phyloP scores from a whole-genome alignment of 1,139 yeast genomes.

The Diutina sp. region DNA sequence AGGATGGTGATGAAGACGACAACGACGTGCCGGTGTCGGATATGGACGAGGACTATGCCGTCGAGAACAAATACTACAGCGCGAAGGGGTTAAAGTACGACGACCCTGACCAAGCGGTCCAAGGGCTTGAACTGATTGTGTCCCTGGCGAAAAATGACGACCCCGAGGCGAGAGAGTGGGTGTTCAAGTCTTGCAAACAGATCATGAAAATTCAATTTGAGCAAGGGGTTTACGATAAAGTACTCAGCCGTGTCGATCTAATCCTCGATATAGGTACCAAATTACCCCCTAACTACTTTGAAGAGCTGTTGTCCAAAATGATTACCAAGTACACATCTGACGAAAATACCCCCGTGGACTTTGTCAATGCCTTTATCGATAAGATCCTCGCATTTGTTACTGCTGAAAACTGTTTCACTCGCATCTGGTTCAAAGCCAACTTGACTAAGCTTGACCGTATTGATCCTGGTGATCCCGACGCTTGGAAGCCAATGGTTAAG shows the following conservation, averaged over 20 bases:
- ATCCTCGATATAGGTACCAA: constrained; percentile 14
- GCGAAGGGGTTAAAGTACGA: constrained; percentile 59
- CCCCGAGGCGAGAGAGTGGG: constrained; percentile 18
- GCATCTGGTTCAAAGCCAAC: not conserved
- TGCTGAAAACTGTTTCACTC: not conserved
- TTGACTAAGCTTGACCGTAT: not conserved
- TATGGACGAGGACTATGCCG: constrained; percentile 12
- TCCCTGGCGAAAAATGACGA: constrained; percentile 6
- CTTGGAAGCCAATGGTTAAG: not conserved
- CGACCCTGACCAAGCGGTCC: constrained; percentile 14
- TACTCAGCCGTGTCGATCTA: constrained; percentile 16
- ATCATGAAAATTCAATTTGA: constrained; percentile 40
- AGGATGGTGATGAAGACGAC: constrained; percentile 38
- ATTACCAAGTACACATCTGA: constrained; percentile 31
- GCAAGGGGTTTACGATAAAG: constrained; percentile 18
- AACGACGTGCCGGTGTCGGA: constrained; percentile 10
- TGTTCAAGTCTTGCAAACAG: constrained; percentile 57
- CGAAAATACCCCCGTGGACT: constrained; percentile 11
- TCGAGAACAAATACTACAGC: constrained; percentile 43
- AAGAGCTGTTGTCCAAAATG: constrained; percentile 48
- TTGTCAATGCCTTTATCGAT: constrained; percentile 17
- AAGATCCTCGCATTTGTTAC: constrained; percentile 10
- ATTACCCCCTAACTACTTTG: constrained; percentile 37
- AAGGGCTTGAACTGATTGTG: constrained; percentile 4
- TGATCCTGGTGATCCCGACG: not conserved